A percentile compares a stretch with the other conserved stretches of the same genome.
These are phyloP conservation scores for Hyaloscypha variabilis DNA, from an alignment of 495 filamentous ascomycete species.

Conservation along the genomic window DNA sequence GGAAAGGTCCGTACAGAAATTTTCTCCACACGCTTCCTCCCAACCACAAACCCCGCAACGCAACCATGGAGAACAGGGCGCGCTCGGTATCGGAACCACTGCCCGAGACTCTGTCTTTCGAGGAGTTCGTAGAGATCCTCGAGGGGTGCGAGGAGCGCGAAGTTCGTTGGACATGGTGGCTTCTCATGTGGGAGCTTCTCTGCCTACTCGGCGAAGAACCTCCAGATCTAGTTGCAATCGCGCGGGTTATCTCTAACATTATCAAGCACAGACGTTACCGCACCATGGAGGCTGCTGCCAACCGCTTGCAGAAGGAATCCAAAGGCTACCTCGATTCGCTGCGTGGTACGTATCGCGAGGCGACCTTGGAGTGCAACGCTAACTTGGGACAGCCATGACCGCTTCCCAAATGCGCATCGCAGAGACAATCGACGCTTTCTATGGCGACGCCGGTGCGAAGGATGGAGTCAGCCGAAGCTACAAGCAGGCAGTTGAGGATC, in stretches of 20 bases:
- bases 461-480: slow-evolving; percentile 95
- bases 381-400: slow-evolving; percentile 80
- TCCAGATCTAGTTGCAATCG: too few species aligned
- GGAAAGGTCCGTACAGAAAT: slow-evolving; percentile 65
- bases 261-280: slow-evolving; percentile 71
- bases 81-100: too few species aligned
- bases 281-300: slow-evolving; percentile 92
- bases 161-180: too few species aligned
- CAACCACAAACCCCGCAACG: neutral
- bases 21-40: neutral
- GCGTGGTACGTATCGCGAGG: slow-evolving; percentile 59
- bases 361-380: neutral
- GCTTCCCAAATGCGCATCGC: slow-evolving; percentile 99
- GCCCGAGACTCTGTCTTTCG: too few species aligned
- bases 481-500: slow-evolving; percentile 96
- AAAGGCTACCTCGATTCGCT: slow-evolving; percentile 96
- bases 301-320: slow-evolving; percentile 92
- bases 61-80: neutral
- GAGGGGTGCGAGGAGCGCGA: too few species aligned
- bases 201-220: too few species aligned
- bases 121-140: neutral
- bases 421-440: slow-evolving; percentile 98
- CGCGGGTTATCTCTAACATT: neutral
- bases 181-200: too few species aligned
- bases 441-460: slow-evolving; percentile 91